These are phyloP conservation scores for Xylaria acuta DNA, from an alignment of 495 filamentous ascomycete genomes.

Conservation along the genomic window DNA sequence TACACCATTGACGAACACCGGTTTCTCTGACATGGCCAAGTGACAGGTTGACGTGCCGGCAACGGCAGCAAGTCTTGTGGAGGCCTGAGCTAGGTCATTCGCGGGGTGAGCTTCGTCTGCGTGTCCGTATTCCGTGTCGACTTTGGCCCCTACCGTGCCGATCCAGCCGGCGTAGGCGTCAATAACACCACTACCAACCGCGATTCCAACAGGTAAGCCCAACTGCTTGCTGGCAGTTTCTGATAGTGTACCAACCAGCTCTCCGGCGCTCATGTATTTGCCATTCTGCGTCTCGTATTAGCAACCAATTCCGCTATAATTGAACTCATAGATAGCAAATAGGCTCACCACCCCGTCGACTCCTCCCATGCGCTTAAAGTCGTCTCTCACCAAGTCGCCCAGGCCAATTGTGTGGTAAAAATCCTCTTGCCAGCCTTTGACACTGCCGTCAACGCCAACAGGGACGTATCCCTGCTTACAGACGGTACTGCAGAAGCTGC, in stretches of 20 bases:
- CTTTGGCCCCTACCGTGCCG: constrained; percentile 96
- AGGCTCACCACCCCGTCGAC: constrained; percentile 89
- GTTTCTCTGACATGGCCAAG: constrained; percentile 88
- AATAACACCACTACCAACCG: constrained; percentile 94
- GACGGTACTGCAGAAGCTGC: constrained; percentile 91
- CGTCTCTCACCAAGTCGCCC: constrained; percentile 77
- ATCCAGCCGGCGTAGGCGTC: constrained; percentile 99
- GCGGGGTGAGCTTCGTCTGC: constrained; percentile 65
- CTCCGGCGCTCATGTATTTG: constrained; percentile 85
- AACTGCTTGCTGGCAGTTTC: constrained; percentile 83
- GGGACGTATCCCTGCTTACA: constrained; percentile 97
- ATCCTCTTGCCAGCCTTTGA: constrained; percentile 98
- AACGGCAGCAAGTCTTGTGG: constrained; percentile 90
- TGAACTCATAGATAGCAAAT: constrained; percentile 37
- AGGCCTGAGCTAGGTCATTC: constrained; percentile 89
- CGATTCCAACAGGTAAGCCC: constrained; percentile 85
- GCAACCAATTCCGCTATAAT: constrained; percentile 30
- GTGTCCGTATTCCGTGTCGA: constrained; percentile 67
- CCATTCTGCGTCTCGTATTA: constrained; percentile 70
- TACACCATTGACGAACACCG: constrained; percentile 90
- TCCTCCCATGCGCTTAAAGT: constrained; percentile 90
- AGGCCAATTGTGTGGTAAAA: constrained; percentile 87
- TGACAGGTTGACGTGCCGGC: constrained; percentile 98
- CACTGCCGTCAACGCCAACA: constrained; percentile 93
- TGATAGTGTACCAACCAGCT: constrained; percentile 82